Conservation (phyloP, 192 early-diverging fungal genomes). For the Backusella tuberculispora region DNA sequence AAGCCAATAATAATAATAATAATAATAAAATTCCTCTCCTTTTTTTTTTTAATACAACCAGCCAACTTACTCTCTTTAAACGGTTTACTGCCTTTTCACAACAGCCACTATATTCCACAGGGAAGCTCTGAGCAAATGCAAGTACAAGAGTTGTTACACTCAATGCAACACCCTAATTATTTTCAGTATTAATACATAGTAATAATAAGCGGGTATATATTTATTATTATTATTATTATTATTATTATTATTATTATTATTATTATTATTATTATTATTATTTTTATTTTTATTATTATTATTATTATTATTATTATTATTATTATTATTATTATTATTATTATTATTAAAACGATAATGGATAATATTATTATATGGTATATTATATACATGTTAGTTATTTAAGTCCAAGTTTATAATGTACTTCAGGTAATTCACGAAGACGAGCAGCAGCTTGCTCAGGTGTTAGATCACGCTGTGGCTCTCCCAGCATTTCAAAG, state of each 20-base stretch:
- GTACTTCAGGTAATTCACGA: constrained; percentile 56
- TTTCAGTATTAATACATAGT: no score
- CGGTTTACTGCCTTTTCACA: constrained; percentile 79
- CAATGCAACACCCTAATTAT: constrained; percentile 76
- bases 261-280: background rate
- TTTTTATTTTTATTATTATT: no score
- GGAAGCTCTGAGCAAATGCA: constrained; percentile 89
- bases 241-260: background rate
- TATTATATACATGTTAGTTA: background rate
- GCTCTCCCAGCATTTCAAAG: constrained; percentile 92
- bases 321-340: background rate
- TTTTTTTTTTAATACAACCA: background rate
- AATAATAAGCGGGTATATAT: no score
- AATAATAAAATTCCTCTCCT: no score
- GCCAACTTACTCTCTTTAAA: constrained; percentile 69
- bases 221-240: no score
- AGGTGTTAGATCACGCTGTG: constrained; percentile 92
- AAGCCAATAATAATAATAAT: background rate
- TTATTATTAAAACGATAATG: background rate
- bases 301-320: no score
- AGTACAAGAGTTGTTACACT: constrained; percentile 85
- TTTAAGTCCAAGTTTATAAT: constrained; percentile 45
- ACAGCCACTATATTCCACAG: constrained; percentile 77
- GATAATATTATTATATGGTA: background rate
- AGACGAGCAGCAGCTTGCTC: constrained; percentile 86